Evolutionary conservation across 768 basidiomycete genomes (phyloP).

Genomic region (Imleria badia): DNA sequence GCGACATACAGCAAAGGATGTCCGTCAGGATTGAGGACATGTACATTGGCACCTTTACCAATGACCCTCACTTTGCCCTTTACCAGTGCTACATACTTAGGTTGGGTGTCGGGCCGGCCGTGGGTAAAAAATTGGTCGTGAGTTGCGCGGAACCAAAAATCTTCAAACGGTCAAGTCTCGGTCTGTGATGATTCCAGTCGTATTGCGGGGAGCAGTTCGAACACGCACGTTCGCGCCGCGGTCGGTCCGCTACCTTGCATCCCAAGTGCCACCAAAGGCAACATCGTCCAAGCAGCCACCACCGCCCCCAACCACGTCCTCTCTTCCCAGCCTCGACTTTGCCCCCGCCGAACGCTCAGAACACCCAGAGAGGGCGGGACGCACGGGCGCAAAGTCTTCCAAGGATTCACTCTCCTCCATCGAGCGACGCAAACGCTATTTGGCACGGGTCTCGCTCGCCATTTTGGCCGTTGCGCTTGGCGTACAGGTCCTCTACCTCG

Average conservation of each 20-base stretch:
- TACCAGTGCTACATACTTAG: too few relatives aligned
- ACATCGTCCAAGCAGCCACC: conserved; percentile 1
- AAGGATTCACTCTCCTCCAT: conserved; percentile 77
- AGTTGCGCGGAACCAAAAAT: too few relatives aligned
- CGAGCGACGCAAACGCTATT: conserved; percentile 63
- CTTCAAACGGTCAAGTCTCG: too few relatives aligned
- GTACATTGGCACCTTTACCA: too few relatives aligned
- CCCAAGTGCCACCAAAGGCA: conserved; percentile 18
- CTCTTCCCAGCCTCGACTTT: conserved; percentile 62
- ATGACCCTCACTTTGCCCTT: too few relatives aligned
- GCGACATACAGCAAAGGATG: too few relatives aligned
- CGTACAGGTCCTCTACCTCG: conserved; percentile 62
- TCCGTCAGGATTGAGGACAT: too few relatives aligned
- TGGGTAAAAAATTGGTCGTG: too few relatives aligned
- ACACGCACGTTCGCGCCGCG: conserved; percentile 15
- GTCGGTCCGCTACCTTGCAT: conserved; percentile 25
- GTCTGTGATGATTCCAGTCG: conserved; percentile 24
- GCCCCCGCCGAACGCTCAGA: conserved; percentile 46
- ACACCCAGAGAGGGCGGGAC: conserved; percentile 41
- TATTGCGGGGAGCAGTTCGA: conserved; percentile 24
- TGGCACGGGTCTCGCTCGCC: conserved; percentile 55
- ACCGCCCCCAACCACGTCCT: conserved; percentile 5
- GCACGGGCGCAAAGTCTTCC: conserved; percentile 77
- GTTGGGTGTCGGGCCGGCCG: too few relatives aligned
- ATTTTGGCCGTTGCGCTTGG: conserved; percentile 56